Base-by-base conservation (phyloP, 1,139 yeast species). In the Arxiozyma bovina region DNA sequence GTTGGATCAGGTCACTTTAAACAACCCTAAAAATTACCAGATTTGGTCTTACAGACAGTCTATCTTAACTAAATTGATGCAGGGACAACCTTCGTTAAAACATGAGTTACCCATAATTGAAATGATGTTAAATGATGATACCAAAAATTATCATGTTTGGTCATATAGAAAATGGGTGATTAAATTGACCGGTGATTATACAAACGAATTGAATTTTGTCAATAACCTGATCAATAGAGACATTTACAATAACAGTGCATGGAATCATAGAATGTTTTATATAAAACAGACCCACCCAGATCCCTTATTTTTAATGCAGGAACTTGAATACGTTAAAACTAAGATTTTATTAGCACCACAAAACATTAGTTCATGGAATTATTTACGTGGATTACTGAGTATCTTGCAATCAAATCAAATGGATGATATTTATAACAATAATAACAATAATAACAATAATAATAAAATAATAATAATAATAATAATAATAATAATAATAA, bases 81-180 rank as follows among this genome's bases (percentile, higher is more conserved):
- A 58, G 40, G 59, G 51, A 50, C n/a, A 20, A 11, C 82, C 80
- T 55, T 70, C 73, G 48, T 74, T 80, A 8, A 73, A 70, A 52
- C 70, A 81, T 40, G 97, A 90, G 63, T 76, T 75, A 55, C 85
- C 87, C 3, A 73, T 88, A 20, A 72, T 87, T 51, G 77, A 77
- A 50, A 71, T 79, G 48, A 85, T 91, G 85, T 71, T 93, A 12
- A 80, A 78, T 23, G 85, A 82, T 49, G 99, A 93, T 65, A 70
- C 84, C 17, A 93, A 93, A 67, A 93, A 93, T 72, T 95, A 93
- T 68, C 99, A 93, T 66, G 96, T 91, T 7, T 93, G 99, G 99
- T 81, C 96, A 1, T 89, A 90, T 64, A 72, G 91, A 54, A 85
- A 85, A 63, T 90, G 97, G 96, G 71, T 85, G 22, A 83, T 86